phyloP scores from a whole-genome alignment of 1,139 yeast species.

The Hansenula anomala region DNA sequence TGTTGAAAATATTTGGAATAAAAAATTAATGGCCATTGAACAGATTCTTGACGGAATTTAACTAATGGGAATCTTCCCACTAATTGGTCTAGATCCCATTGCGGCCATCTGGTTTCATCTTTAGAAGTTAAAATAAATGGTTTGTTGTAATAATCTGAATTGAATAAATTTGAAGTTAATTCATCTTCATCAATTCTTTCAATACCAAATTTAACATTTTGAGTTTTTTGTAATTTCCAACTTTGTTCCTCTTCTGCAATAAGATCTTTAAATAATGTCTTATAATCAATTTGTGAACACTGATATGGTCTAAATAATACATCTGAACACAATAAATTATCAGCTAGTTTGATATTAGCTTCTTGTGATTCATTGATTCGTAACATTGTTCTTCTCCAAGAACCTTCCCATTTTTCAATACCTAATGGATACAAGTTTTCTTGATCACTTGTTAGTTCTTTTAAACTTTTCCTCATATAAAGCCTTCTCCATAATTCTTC shows the following conservation, averaged over 20 bases:
- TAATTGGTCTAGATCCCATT: slow-evolving; percentile 54
- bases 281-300: slow-evolving; percentile 66
- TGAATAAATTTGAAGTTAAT: slow-evolving; percentile 42
- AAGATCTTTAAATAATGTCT: slow-evolving; percentile 39
- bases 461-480: slow-evolving; percentile 30
- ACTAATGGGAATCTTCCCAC: slow-evolving; percentile 51
- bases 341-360: slow-evolving; percentile 36
- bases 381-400: slow-evolving; percentile 69
- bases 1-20: slow-evolving; percentile 56
- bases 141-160: slow-evolving; percentile 37
- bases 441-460: slow-evolving; percentile 7
- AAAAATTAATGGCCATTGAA: slow-evolving; percentile 65
- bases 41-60: slow-evolving; percentile 77
- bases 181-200: slow-evolving; percentile 38
- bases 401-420: slow-evolving; percentile 55
- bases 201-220: slow-evolving; percentile 26
- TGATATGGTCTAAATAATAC: slow-evolving; percentile 73
- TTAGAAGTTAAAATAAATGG: slow-evolving; percentile 65
- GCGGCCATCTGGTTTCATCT: slow-evolving; percentile 51
- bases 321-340: slow-evolving; percentile 49
- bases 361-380: slow-evolving; percentile 29
- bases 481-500: slow-evolving; percentile 77
- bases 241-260: slow-evolving; percentile 41
- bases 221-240: slow-evolving; percentile 16
- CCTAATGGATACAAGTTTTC: slow-evolving; percentile 22